A percentile compares a stretch with the other conserved stretches of the same genome.
Conservation (phyloP, 495 filamentous ascomycete genomes). For the Aspergillus asperescens region DNA sequence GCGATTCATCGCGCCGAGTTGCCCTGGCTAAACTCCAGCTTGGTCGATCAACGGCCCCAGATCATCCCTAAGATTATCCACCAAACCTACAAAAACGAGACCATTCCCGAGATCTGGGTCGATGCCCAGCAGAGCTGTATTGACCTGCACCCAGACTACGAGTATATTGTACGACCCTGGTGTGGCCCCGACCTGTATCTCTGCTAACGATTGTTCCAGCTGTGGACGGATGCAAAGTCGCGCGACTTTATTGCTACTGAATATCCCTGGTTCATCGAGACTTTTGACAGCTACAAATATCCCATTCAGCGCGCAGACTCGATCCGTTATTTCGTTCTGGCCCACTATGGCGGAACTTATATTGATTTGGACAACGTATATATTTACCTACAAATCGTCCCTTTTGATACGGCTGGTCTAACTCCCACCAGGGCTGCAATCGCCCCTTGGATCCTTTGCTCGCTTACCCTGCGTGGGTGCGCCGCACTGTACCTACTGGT, state of each 20-base stretch:
- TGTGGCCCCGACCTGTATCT: too few relatives aligned
- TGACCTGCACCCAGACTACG: conserved; percentile 69
- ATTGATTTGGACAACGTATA: conserved; percentile 83
- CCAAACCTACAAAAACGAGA: conserved; percentile 76
- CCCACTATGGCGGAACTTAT: conserved; percentile 80
- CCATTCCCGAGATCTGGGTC: conserved; percentile 68
- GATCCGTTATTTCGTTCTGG: conserved; percentile 80
- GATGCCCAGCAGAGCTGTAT: conserved; percentile 69
- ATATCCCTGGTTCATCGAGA: conserved; percentile 83
- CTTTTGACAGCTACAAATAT: conserved; percentile 74
- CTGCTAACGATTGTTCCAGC: conserved; percentile 36
- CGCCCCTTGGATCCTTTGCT: conserved; percentile 74
- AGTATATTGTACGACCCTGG: conserved; percentile 67
- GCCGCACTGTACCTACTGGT: conserved; percentile 72
- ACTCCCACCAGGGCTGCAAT: conserved; percentile 62
- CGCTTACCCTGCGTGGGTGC: conserved; percentile 75
- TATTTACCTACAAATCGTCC: conserved; percentile 10
- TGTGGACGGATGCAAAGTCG: conserved; percentile 77
- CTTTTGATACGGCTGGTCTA: neutral
- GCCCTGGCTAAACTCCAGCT: conserved; percentile 55
- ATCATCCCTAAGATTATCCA: conserved; percentile 88
- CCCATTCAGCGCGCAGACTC: conserved; percentile 83
- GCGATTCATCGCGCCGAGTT: conserved; percentile 61
- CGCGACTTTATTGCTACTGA: conserved; percentile 69
- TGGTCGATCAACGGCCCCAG: conserved; percentile 54